Evolutionary conservation across 306 rosid genomes (phyloP).

Genomic region (Fragaria ananassa): DNA sequence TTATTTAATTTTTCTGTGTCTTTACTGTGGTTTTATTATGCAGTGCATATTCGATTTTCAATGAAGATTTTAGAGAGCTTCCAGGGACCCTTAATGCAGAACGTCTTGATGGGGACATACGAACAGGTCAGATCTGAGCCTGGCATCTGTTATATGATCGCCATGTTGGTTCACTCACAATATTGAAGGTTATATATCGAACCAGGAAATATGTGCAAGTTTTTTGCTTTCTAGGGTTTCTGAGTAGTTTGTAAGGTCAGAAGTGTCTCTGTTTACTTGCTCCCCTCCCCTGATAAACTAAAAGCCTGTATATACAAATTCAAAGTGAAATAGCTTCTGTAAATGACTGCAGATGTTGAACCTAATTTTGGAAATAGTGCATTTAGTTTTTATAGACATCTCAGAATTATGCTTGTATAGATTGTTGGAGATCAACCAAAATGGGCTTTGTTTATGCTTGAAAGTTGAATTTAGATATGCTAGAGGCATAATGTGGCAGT

Average conservation of each 20-base stretch:
- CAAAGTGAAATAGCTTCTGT: background rate
- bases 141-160: conserved; percentile 5
- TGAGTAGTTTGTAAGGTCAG: background rate
- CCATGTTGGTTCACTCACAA: background rate
- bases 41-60: conserved; percentile 95
- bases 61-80: conserved; percentile 92
- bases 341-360: background rate
- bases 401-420: background rate
- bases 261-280: background rate
- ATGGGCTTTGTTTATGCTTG: background rate
- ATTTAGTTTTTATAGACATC: background rate
- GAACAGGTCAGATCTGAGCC: conserved; percentile 84
- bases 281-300: background rate
- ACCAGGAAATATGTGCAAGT: background rate
- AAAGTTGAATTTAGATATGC: background rate
- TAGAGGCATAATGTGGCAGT: background rate
- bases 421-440: background rate
- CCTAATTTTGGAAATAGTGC: background rate
- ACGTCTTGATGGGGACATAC: conserved; percentile 73
- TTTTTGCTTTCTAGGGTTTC: background rate
- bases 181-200: background rate
- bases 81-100: conserved; percentile 90
- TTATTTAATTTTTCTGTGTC: background rate
- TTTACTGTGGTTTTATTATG: conserved; percentile 12
- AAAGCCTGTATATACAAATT: conserved; percentile 5